These are phyloP conservation scores for Boehmeria nivea DNA, from an alignment of 306 rosid genomes.

Conservation along the genomic window DNA sequence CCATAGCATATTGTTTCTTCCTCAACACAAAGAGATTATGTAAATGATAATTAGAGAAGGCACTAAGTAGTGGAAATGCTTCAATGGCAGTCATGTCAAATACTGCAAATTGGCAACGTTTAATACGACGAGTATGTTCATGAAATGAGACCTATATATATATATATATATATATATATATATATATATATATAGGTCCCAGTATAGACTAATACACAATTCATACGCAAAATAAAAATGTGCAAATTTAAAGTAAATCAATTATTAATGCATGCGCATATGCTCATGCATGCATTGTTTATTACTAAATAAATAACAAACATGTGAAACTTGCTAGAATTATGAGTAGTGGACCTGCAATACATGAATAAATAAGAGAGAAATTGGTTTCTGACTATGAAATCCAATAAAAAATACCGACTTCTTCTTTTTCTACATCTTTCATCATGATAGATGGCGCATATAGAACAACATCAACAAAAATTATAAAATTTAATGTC, in stretches of 20 bases:
- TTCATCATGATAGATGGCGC: too few relatives aligned
- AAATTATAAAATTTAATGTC: too few relatives aligned
- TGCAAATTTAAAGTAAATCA: too few relatives aligned
- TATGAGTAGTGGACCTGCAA: background rate
- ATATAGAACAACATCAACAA: too few relatives aligned
- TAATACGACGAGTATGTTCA: background rate
- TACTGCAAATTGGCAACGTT: background rate
- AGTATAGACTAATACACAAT: background rate
- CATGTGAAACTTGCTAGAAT: slow-evolving; percentile 2
- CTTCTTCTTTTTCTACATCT: background rate
- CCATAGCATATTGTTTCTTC: too few relatives aligned
- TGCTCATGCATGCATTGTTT: background rate
- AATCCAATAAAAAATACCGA: background rate
- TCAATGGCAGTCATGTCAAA: background rate
- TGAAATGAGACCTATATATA: too few relatives aligned
- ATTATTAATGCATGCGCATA: background rate
- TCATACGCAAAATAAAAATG: too few relatives aligned
- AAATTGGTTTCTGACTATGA: slow-evolving; percentile 1
- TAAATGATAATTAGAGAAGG: background rate
- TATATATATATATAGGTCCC: too few relatives aligned
- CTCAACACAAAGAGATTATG: too few relatives aligned
- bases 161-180: too few relatives aligned
- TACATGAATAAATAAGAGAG: background rate
- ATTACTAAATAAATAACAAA: background rate
- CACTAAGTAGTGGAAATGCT: background rate